Percentiles rank a stretch among this genome's conserved stretches.
Evolutionary conservation across 116 monocot species (phyloP).

Genomic region (Cymodocea nodosa): DNA sequence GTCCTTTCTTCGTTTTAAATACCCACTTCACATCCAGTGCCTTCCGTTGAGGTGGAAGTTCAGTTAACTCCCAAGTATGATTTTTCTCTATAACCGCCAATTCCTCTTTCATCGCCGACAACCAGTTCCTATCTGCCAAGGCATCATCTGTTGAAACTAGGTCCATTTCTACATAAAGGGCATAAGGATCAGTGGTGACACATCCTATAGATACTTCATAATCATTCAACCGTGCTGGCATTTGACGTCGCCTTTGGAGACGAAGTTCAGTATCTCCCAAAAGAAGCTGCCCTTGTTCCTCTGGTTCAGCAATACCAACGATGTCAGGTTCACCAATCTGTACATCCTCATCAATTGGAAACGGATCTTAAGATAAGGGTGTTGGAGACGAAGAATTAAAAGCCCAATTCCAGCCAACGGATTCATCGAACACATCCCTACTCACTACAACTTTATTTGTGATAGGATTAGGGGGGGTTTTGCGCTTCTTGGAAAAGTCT

Average conservation of each 20-base stretch:
- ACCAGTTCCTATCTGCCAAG: neutral
- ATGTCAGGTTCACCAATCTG: no score
- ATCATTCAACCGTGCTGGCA: neutral
- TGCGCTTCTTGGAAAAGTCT: no score
- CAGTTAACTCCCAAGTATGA: neutral
- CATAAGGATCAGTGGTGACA: neutral
- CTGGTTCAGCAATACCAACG: neutral
- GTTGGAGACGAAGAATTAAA: no score
- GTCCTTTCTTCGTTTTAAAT: neutral
- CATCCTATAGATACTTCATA: neutral
- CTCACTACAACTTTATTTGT: neutral
- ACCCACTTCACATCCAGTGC: neutral
- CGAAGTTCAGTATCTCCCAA: neutral
- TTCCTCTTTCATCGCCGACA: neutral
- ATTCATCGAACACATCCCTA: no score
- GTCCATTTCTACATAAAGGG: neutral
- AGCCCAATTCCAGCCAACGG: no score
- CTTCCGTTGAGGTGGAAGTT: neutral
- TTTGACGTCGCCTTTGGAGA: neutral
- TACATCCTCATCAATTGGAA: no score
- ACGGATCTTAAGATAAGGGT: no score
- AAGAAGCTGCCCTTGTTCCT: neutral
- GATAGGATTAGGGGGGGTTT: neutral
- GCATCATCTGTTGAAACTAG: neutral
- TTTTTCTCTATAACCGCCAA: neutral